Conservation (phyloP, 2,329 filamentous ascomycete species). For the Helotiales sp. region DNA sequence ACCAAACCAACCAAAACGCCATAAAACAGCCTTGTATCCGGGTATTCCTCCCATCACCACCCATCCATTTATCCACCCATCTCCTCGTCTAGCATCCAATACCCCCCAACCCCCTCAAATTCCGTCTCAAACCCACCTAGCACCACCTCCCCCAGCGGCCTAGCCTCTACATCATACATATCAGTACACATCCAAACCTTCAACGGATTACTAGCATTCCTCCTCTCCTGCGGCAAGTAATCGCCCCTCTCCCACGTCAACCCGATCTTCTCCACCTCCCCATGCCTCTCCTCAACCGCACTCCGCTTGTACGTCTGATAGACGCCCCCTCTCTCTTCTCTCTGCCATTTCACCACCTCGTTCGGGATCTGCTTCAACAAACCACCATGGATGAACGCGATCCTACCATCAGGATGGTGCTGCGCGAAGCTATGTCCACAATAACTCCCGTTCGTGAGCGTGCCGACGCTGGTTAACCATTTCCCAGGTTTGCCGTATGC, state of each 20-base stretch:
- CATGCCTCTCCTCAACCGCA: slow-evolving; percentile 7
- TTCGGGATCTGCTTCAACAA: slow-evolving; percentile 19
- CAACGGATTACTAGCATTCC: background rate
- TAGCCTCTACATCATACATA: slow-evolving; percentile 9
- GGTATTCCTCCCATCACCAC: background rate
- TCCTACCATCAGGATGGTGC: slow-evolving; percentile 17
- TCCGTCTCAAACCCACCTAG: slow-evolving; percentile 13
- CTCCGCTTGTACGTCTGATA: slow-evolving; percentile 21
- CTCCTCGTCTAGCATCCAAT: slow-evolving; percentile 21
- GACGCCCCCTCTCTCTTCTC: slow-evolving; percentile 17
- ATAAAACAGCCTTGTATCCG: too few species aligned
- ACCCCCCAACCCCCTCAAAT: slow-evolving; percentile 21
- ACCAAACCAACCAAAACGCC: background rate
- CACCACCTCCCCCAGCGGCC: slow-evolving; percentile 11
- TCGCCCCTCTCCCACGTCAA: slow-evolving; percentile 13
- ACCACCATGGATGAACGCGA: slow-evolving; percentile 19
- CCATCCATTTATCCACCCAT: background rate
- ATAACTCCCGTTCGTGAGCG: slow-evolving; percentile 7
- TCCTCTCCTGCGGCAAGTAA: slow-evolving; percentile 13
- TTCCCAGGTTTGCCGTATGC: slow-evolving; percentile 12
- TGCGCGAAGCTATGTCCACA: slow-evolving; percentile 24
- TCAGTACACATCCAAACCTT: slow-evolving; percentile 14
- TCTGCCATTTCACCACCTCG: slow-evolving; percentile 18
- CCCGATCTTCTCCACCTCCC: slow-evolving; percentile 4
- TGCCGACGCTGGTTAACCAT: slow-evolving; percentile 22